Evolutionary conservation across 495 filamentous ascomycete species (phyloP), one percentile per base, ranked within the genome.

Genomic region (Hypoxylon trugodes): DNA sequence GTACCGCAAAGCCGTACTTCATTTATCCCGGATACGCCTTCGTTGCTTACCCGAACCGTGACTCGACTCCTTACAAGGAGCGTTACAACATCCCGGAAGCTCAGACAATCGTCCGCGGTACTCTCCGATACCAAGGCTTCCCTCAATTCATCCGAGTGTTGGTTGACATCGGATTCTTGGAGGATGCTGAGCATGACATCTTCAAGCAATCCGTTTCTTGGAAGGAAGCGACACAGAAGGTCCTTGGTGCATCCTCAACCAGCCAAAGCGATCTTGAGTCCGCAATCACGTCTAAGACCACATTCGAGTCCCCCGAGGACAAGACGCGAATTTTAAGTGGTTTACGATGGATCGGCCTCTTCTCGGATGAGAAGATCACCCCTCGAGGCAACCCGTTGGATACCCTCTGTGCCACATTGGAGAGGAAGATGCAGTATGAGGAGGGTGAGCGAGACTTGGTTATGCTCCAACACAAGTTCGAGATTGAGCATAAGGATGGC

Each of bases 31-130:
- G 93, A 26, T 97, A 87, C 70, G 87, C 90, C 19, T 95, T 97
- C 69, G 92, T 96, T 49, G 93, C 89, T 6, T 98, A 98, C 75
- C 91, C 92, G 8, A 97, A 97, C 84, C 83, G 94, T 51, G 92
- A 97, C 76, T 95, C 90, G 1, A 92, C 87, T 0, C 82, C 87
- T 13, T 98, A 90, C 84, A 86, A 85, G 61, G 90, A 96, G 80
- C 84, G 89, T 35, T 98, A 97, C 84, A 84, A 81, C 70, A 97
- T 97, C 70, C 93, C 93, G 54, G 93, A 97, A 76, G 88, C 87
- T 4, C 74, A 89, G 68, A 91, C 85, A 40, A 81, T 91, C 74
- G 78, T 90, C 68, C 76, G 36, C 3, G 53, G 53, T 25, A 94
- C 92, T 21, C 86, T 96, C 30, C 81, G 92, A 40, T 96, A 93